Base-by-base conservation (phyloP, 306 rosid genomes). In the Prunus fruticosa region DNA sequence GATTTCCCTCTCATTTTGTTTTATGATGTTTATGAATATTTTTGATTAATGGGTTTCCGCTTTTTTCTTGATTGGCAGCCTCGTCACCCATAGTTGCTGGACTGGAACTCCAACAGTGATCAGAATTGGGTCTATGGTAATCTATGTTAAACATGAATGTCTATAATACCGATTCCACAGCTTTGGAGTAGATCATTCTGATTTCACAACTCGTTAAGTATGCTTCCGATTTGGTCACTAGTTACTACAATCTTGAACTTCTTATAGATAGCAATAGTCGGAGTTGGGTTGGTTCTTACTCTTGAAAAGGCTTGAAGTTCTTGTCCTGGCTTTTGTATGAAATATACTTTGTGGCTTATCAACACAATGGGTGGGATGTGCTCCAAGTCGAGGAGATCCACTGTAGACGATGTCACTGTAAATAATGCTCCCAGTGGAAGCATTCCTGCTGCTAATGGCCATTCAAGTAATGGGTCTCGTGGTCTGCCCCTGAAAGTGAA, bases 321-420 rank as follows among this genome's bases (percentile, higher is more conserved):
- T 62, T 81, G 75, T 64, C 53, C 60, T 38, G 78, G 78, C 52
- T 79, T 34, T 83, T 87, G 81, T 71, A 86, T 87, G 67, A 85
- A 73, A 47, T 65, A 54, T 76, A 83, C 79, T 61, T 73, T 58
- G 73, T 58, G 67, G 77, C 61, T 60, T 67, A 71, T 66, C 64
- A 74, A 76, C 30, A 82, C 71, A 74, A 96, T 96, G 99, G 99
- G 99, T 72, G 90, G 94, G 73, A 84, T 91, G 87, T 96, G 99
- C 86, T 91, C 99, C 61, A 89, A 83, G 85, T 82, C 93, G 38
- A 88, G 84, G 84, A 92, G 92, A 83, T 57, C 88, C 38, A 63
- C 89, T 66, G 83, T 85, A 16, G 97, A 84, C 80, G 86, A 81
- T 78, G 87, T 73, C 61, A 82, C 76, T 74, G 79, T 84, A 69